These are phyloP conservation scores for Austropuccinia psidii DNA, from an alignment of 1,284 basidiomycete genomes.

Conservation along the genomic window DNA sequence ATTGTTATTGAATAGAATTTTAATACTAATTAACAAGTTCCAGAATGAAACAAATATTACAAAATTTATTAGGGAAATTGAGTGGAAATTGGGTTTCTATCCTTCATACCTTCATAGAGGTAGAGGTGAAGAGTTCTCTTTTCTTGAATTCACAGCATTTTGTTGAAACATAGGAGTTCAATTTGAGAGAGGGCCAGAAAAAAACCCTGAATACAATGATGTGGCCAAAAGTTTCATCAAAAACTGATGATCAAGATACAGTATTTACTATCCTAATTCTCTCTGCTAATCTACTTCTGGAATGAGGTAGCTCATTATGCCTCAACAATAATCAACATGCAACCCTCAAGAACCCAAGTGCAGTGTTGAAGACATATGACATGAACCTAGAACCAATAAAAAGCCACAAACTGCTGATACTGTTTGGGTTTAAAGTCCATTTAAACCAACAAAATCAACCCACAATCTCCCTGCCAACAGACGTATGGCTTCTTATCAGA, in stretches of 20 bases:
- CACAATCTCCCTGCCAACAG: background rate
- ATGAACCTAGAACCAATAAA: background rate
- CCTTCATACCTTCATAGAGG: background rate
- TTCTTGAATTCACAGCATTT: background rate
- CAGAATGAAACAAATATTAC: background rate
- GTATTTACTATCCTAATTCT: background rate
- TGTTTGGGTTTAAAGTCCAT: slow-evolving; percentile 3
- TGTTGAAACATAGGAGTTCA: background rate
- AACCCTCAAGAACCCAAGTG: background rate
- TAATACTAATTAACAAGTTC: background rate
- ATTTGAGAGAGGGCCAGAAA: background rate
- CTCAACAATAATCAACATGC: background rate
- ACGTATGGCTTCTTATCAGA: background rate
- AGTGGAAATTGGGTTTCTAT: background rate
- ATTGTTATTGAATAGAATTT: background rate
- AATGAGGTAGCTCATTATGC: background rate
- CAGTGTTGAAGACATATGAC: background rate
- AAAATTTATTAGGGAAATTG: background rate
- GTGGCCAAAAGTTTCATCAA: slow-evolving; percentile 9
- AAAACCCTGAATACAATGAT: background rate
- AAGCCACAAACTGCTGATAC: background rate
- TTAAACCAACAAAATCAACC: too few species aligned
- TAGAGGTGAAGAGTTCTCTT: background rate
- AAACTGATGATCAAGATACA: background rate
- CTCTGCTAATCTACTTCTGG: background rate